Evolutionary conservation across 2,329 filamentous ascomycete species (phyloP), one percentile per base, ranked within the genome.

Genomic region (Biscogniauxia mediterranea): DNA sequence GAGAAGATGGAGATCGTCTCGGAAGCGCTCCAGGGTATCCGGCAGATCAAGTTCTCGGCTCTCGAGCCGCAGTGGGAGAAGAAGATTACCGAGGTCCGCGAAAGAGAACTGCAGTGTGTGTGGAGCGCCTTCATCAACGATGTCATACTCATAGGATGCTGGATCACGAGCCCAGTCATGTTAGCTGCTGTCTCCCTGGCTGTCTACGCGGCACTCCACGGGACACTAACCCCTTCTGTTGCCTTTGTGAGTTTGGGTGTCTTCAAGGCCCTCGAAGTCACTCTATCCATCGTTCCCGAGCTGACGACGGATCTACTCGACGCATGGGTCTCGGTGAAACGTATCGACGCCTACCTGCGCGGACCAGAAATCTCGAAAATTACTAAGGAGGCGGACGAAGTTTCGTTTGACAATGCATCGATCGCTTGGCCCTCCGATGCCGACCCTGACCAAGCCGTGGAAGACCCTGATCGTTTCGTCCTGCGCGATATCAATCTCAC

Each of bases 31-130:
- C 85, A 90, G 67, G 91, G 91, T 7, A 93, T 94, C 65, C 85
- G 90, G 1, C 91, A 95, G 74, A 92, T 95, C 77, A 95, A 95
- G 70, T 93, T 94, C 68, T 90, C 90, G 0, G 91, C 91, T 0
- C 76, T 92, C 1, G 91, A 94, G 73, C 77, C 79, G 20, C 85
- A 90, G 67, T 94, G 91, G 91, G 86, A 92, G 72, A 79, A 81
- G 17, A 89, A 88, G 63, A 90, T 95, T 71, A 75, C 81, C 63
- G 74, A 82, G 63, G 84, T 88, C 7, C 81, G 91, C 69, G 83
- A 87, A 52, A 83, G 82, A 54, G 91, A 94, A 71, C 80, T 94
- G 9, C 74, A 76, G 5, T 85, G 85, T 21, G 82, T 91, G 42
- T 91, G 89, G 85, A 80, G 78, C 49, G 83, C 87, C 1, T 93